Evolutionary conservation across 345 rosid genomes (phyloP).

Genomic region (Alliaria petiolata): DNA sequence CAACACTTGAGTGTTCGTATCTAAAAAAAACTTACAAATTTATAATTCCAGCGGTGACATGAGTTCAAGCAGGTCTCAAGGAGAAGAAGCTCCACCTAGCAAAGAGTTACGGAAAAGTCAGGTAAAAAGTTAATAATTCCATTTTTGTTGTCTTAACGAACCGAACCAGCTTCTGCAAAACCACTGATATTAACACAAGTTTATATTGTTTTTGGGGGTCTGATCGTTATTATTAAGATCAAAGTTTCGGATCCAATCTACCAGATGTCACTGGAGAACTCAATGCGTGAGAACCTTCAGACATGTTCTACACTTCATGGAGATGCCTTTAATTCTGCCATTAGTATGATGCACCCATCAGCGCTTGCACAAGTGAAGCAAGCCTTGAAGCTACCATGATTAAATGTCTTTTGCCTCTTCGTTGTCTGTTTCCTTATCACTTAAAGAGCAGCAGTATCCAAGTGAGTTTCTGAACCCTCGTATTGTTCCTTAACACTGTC

Average conservation of each 20-base stretch:
- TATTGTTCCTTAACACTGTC: neutral
- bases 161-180: neutral
- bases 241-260: conserved; percentile 76
- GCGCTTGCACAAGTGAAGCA: conserved; percentile 83
- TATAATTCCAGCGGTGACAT: conserved; percentile 57
- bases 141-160: neutral
- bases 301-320: conserved; percentile 83
- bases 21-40: neutral
- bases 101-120: conserved; percentile 82
- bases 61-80: conserved; percentile 61
- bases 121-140: conserved; percentile 35
- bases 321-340: conserved; percentile 72
- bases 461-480: conserved; percentile 21
- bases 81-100: conserved; percentile 58
- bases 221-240: conserved; percentile 41
- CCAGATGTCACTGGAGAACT: conserved; percentile 75
- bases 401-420: neutral
- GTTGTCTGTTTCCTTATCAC: conserved; percentile 1
- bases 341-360: conserved; percentile 78
- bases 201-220: neutral
- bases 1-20: neutral
- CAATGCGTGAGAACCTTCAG: conserved; percentile 80
- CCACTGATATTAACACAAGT: neutral
- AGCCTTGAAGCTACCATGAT: conserved; percentile 74
- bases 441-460: conserved; percentile 15